Percentiles rank a stretch among this genome's conserved stretches.
Conservation (phyloP, 345 rosid genomes). For the Euphorbia peplus region DNA sequence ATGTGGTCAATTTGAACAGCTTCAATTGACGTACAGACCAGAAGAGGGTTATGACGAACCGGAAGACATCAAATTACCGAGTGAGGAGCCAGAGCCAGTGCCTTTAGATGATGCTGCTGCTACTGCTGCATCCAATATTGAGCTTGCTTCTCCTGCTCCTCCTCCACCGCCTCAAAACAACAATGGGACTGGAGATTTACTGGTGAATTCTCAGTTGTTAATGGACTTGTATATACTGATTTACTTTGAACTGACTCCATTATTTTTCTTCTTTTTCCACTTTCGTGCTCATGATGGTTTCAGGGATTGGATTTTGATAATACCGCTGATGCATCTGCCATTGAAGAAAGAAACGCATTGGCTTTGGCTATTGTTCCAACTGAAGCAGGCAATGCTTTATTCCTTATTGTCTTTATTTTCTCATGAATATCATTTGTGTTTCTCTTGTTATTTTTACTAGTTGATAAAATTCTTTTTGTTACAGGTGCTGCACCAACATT, state of each 20-base stretch:
- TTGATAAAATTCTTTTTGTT: constrained; percentile 12
- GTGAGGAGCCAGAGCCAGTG: constrained; percentile 59
- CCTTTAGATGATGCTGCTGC: constrained; percentile 47
- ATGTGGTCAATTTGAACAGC: constrained; percentile 40
- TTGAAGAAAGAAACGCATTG: constrained; percentile 87
- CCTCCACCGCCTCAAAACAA: constrained; percentile 53
- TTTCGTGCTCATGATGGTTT: constrained; percentile 7
- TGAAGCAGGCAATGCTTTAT: constrained; percentile 44
- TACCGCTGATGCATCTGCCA: constrained; percentile 57
- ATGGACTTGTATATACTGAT: constrained; percentile 4
- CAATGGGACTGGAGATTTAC: constrained; percentile 66
- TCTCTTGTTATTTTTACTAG: constrained; percentile 3
- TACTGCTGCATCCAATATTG: constrained; percentile 40
- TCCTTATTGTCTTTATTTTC: constrained; percentile 11
- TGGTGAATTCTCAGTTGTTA: constrained; percentile 44
- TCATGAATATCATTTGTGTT: neutral
- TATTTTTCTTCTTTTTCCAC: constrained; percentile 1
- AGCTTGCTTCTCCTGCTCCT: constrained; percentile 44
- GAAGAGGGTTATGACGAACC: constrained; percentile 72
- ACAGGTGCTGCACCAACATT: constrained; percentile 51
- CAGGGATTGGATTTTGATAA: constrained; percentile 63
- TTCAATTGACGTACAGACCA: constrained; percentile 69
- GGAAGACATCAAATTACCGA: constrained; percentile 48
- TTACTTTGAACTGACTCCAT: neutral
- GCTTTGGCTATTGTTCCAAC: constrained; percentile 82